These are phyloP conservation scores for Trichoderma sp. DNA, from an alignment of 2,329 filamentous ascomycete species.

Conservation along the genomic window DNA sequence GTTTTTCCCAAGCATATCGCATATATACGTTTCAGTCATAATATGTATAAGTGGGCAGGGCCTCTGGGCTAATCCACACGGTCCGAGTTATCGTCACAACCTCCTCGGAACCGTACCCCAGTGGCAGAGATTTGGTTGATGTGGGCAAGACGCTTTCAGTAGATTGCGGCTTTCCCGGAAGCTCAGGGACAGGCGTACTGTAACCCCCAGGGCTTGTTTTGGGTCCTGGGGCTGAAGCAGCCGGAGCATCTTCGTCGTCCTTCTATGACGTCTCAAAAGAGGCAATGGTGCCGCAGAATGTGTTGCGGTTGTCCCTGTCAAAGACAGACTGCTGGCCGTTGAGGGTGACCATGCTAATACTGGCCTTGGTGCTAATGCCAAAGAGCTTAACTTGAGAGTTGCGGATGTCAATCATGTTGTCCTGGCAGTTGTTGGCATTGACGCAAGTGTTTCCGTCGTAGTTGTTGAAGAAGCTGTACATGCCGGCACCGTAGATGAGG, in stretches of 20 bases:
- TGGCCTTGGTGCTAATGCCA: constrained; percentile 71
- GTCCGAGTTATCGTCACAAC: constrained; percentile 6
- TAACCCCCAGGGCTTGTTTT: background rate
- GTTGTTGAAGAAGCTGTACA: constrained; percentile 84
- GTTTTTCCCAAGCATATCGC: background rate
- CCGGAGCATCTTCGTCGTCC: constrained; percentile 16
- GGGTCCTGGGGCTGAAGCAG: background rate
- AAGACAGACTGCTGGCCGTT: constrained; percentile 53
- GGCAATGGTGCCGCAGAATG: constrained; percentile 61
- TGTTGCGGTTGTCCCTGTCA: constrained; percentile 62
- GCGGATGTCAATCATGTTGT: constrained; percentile 73
- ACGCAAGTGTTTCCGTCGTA: constrained; percentile 68
- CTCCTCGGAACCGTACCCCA: background rate
- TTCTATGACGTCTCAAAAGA: constrained; percentile 40
- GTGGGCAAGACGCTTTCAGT: background rate
- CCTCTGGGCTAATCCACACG: background rate
- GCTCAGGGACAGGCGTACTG: background rate
- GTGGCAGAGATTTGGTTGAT: background rate
- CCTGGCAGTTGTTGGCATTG: constrained; percentile 65
- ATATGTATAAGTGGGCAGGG: constrained; percentile 14
- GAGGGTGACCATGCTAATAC: constrained; percentile 68
- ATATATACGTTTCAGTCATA: constrained; percentile 18
- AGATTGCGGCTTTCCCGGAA: background rate
- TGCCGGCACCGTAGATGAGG: constrained; percentile 67
- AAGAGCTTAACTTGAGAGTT: constrained; percentile 64